A percentile compares a stretch with the other conserved stretches of the same genome.
Evolutionary conservation across 2,329 filamentous ascomycete genomes (phyloP).

Genomic region (Sclerotiophoma versabilis): DNA sequence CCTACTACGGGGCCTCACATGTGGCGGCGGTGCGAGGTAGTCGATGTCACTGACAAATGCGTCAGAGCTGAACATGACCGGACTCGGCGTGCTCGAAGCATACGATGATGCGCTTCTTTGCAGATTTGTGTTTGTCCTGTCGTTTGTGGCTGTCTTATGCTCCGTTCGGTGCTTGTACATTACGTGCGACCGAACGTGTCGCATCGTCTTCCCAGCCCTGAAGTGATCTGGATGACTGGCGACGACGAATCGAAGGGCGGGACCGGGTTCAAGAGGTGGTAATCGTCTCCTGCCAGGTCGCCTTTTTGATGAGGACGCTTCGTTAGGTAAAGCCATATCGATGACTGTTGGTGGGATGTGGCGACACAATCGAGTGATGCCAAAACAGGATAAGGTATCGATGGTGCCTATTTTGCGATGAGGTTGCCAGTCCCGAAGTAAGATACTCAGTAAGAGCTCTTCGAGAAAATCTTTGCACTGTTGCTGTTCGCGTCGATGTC

Average conservation of each 20-base stretch:
- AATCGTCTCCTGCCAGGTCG: constrained; percentile 39
- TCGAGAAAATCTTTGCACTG: background rate
- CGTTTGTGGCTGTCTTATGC: constrained; percentile 18
- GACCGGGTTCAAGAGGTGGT: constrained; percentile 43
- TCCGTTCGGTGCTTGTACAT: constrained; percentile 46
- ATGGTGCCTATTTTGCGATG: background rate
- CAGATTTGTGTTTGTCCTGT: background rate
- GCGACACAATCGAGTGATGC: background rate
- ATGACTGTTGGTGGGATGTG: background rate
- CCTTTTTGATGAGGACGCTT: constrained; percentile 32
- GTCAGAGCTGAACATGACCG: constrained; percentile 25
- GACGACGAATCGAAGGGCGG: constrained; percentile 43
- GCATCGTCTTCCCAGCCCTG: constrained; percentile 40
- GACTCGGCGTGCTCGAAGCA: constrained; percentile 34
- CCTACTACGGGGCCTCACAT: constrained; percentile 5
- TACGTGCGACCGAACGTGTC: constrained; percentile 46
- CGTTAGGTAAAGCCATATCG: constrained; percentile 32
- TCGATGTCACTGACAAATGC: background rate
- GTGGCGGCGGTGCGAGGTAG: background rate
- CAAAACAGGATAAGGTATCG: background rate
- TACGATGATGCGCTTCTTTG: constrained; percentile 16
- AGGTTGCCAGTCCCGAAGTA: background rate
- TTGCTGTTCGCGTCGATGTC: background rate
- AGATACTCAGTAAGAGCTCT: background rate
- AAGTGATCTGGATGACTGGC: constrained; percentile 46